Conservation (phyloP, 805 yeast genomes). For the Teunomyces kruisii region DNA sequence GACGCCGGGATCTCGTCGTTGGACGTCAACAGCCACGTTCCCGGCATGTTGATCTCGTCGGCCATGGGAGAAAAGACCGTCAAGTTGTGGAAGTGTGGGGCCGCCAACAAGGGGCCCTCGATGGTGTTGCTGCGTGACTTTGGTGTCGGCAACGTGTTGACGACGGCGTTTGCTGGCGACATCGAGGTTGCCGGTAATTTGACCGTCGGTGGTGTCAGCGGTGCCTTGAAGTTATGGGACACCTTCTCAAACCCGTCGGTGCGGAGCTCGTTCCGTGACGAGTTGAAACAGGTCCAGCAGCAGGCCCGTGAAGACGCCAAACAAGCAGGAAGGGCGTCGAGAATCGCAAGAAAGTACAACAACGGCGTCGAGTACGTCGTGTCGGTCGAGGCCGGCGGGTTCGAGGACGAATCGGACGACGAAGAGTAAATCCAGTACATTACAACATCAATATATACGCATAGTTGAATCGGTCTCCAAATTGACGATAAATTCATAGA, state of each 20-base stretch:
- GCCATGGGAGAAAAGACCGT: slow-evolving; percentile 88
- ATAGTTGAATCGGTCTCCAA: too few species aligned
- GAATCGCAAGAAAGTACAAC: slow-evolving; percentile 73
- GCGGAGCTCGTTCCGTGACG: slow-evolving; percentile 62
- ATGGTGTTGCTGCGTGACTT: slow-evolving; percentile 90
- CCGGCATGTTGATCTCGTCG: slow-evolving; percentile 78
- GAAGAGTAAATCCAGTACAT: too few species aligned
- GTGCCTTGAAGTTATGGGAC: slow-evolving; percentile 91
- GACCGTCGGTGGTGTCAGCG: slow-evolving; percentile 82
- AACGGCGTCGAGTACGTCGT: slow-evolving; percentile 53
- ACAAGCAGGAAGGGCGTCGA: slow-evolving; percentile 58
- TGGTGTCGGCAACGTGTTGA: slow-evolving; percentile 89
- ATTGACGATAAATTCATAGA: too few species aligned
- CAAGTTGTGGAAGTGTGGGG: slow-evolving; percentile 78
- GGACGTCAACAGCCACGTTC: slow-evolving; percentile 62
- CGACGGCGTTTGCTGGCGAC: slow-evolving; percentile 83
- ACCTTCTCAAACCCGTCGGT: slow-evolving; percentile 78
- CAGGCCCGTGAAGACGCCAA: slow-evolving; percentile 59
- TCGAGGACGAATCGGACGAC: slow-evolving; percentile 56
- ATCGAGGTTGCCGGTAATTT: slow-evolving; percentile 81
- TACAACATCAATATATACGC: background rate
- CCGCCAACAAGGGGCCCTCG: slow-evolving; percentile 56
- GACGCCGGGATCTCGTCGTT: slow-evolving; percentile 89
- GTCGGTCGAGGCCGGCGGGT: slow-evolving; percentile 61
- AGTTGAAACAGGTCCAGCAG: slow-evolving; percentile 53